phyloP scores from a whole-genome alignment of 345 rosid genomes.

The Brassica nigra region DNA sequence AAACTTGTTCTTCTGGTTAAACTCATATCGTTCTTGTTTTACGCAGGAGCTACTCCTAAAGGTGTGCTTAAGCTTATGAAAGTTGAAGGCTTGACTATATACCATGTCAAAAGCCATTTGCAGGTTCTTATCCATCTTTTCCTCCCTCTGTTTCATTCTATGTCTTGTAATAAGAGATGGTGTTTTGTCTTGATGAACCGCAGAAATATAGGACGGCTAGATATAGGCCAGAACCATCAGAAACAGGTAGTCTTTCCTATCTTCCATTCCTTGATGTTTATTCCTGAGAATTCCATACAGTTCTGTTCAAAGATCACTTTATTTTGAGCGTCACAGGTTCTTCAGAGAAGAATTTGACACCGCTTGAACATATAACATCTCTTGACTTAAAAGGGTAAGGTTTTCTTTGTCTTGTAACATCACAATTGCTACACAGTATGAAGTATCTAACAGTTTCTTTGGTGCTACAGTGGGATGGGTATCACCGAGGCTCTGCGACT shows the following conservation, averaged over 20 bases:
- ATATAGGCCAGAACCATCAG: conserved; percentile 79
- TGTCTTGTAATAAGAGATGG: neutral
- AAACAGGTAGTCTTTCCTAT: conserved; percentile 38
- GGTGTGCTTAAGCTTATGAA: conserved; percentile 89
- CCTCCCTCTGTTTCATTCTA: neutral
- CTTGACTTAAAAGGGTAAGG: conserved; percentile 85
- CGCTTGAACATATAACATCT: conserved; percentile 78
- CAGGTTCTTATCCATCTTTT: conserved; percentile 53
- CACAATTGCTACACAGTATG: neutral
- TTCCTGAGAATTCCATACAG: neutral
- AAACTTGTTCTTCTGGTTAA: neutral
- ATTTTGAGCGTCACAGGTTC: conserved; percentile 55
- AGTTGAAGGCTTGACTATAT: conserved; percentile 83
- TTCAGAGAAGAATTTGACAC: conserved; percentile 64
- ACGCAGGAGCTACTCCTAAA: conserved; percentile 92
- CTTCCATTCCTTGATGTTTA: neutral
- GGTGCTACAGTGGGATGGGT: conserved; percentile 63
- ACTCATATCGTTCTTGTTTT: conserved; percentile 3
- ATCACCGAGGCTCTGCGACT: conserved; percentile 90
- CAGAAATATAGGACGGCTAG: conserved; percentile 97
- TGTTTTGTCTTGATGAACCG: conserved; percentile 28
- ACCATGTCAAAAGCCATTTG: conserved; percentile 98
- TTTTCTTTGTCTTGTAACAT: conserved; percentile 6
- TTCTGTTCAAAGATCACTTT: neutral
- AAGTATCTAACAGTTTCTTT: neutral